Evolutionary conservation across 1,139 yeast genomes (phyloP).

Genomic region (Blastobotrys capitulatus): DNA sequence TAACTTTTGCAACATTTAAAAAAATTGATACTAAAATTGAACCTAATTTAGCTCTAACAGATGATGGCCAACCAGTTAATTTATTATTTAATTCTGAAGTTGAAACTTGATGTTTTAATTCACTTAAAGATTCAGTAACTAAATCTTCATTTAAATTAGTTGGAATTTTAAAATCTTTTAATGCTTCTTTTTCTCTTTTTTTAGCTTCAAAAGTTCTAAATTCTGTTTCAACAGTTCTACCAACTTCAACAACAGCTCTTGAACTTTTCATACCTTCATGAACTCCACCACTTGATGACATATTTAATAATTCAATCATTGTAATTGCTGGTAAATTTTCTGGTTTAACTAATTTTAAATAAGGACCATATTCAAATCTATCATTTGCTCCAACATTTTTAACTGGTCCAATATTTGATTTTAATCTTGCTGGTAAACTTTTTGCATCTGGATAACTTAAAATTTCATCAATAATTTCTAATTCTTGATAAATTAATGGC

Average conservation of each 20-base stretch:
- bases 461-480: conserved; percentile 35
- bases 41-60: conserved; percentile 74
- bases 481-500: conserved; percentile 41
- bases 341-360: conserved; percentile 61
- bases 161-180: conserved; percentile 27
- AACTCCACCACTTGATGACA: conserved; percentile 67
- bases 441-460: conserved; percentile 19
- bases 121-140: conserved; percentile 14
- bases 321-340: conserved; percentile 81
- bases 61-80: conserved; percentile 55
- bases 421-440: conserved; percentile 16
- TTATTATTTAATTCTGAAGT: conserved; percentile 29
- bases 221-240: conserved; percentile 76
- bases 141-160: background rate
- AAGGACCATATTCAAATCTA: conserved; percentile 73
- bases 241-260: conserved; percentile 73
- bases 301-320: conserved; percentile 70
- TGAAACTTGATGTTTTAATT: conserved; percentile 19
- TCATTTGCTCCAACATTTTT: conserved; percentile 36
- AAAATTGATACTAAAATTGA: conserved; percentile 70
- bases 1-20: conserved; percentile 75
- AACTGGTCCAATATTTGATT: conserved; percentile 16
- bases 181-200: conserved; percentile 45
- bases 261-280: conserved; percentile 85
- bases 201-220: conserved; percentile 57